Percentiles rank a stretch among this genome's conserved stretches.
Evolutionary conservation across 768 basidiomycete genomes (phyloP).

Genomic region (Russula olivacea): DNA sequence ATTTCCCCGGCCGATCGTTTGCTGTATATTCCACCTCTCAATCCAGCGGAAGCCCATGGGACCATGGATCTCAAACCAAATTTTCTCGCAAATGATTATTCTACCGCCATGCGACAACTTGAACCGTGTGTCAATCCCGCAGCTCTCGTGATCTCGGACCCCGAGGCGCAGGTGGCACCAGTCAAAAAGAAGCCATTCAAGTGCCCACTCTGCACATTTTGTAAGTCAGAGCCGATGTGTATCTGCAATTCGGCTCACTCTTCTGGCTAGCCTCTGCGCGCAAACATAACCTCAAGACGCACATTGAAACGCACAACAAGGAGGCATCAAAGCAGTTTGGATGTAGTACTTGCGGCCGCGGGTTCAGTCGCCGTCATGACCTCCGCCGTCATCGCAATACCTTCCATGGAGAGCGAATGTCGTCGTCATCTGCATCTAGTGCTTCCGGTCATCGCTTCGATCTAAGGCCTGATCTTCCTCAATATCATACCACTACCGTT

Average conservation of each 20-base stretch:
- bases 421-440: neutral
- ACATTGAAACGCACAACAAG: neutral
- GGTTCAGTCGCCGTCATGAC: neutral
- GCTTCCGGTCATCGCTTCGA: neutral
- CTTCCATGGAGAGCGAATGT: neutral
- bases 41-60: neutral
- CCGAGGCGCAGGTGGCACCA: neutral
- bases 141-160: neutral
- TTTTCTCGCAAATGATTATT: neutral
- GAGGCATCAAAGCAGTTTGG: neutral
- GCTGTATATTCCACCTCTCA: neutral
- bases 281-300: neutral
- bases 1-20: neutral
- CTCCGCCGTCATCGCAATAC: neutral
- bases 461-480: neutral
- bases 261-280: neutral
- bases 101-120: neutral
- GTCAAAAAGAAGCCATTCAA: neutral
- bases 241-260: neutral
- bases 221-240: neutral
- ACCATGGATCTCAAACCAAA: neutral
- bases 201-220: neutral
- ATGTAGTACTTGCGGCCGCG: neutral
- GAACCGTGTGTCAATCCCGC: neutral
- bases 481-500: neutral